Conservation (phyloP, 1,139 yeast species). For the Suhomyces maxii region DNA sequence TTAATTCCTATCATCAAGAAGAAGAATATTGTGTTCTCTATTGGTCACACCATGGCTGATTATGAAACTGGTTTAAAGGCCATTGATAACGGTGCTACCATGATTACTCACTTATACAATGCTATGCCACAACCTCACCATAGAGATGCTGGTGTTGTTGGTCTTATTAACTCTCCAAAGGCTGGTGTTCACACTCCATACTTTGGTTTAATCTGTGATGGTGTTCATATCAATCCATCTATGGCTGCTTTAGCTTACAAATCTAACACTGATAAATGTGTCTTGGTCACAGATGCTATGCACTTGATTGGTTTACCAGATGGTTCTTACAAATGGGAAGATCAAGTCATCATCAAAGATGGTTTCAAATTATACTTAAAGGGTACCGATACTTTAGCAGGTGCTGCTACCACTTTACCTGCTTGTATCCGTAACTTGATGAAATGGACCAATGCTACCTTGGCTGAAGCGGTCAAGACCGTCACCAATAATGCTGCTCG, state of each 20-base stretch:
- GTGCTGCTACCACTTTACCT: constrained; percentile 59
- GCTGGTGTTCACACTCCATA: constrained; percentile 41
- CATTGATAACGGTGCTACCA: constrained; percentile 52
- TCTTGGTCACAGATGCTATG: constrained; percentile 66
- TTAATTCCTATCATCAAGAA: constrained; percentile 42
- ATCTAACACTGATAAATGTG: constrained; percentile 55
- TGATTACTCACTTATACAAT: constrained; percentile 65
- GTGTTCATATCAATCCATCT: constrained; percentile 62
- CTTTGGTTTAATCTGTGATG: constrained; percentile 62
- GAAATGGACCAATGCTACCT: constrained; percentile 50
- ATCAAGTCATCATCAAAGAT: constrained; percentile 48
- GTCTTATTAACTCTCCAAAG: constrained; percentile 48
- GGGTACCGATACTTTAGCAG: constrained; percentile 64
- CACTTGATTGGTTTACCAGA: constrained; percentile 53
- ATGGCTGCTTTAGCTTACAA: constrained; percentile 55
- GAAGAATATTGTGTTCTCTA: constrained; percentile 45
- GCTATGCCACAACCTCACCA: constrained; percentile 73
- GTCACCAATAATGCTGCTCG: constrained; percentile 60
- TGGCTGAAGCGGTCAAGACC: constrained; percentile 56
- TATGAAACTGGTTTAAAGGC: constrained; percentile 53
- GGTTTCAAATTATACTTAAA: constrained; percentile 51
- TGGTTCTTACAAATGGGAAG: constrained; percentile 53
- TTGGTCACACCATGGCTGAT: constrained; percentile 59
- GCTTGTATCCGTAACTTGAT: constrained; percentile 55
- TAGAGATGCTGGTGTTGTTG: constrained; percentile 60